Evolutionary conservation across 2,329 filamentous ascomycete genomes (phyloP).

Genomic region (Scopulariopsis brevicaulis): DNA sequence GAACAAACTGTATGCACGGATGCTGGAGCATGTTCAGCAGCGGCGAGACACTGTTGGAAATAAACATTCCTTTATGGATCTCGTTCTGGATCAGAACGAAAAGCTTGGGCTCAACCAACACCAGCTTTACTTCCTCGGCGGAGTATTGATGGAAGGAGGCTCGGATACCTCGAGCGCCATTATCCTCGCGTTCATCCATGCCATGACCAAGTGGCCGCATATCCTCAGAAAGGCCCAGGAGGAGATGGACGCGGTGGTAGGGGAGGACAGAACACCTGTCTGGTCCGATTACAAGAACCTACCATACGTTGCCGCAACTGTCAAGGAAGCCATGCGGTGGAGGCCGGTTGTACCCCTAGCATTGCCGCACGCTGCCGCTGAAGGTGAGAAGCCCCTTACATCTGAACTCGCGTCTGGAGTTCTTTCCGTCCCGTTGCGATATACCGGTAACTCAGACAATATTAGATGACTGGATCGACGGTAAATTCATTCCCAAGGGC

Average conservation of each 20-base stretch:
- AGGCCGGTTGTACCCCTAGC: conserved; percentile 20
- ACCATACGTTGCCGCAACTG: conserved; percentile 25
- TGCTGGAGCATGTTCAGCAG: conserved; percentile 18
- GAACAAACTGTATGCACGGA: conserved; percentile 25
- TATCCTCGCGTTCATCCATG: conserved; percentile 23
- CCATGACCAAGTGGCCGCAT: conserved; percentile 27
- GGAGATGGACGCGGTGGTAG: conserved; percentile 26
- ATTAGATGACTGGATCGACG: conserved; percentile 23
- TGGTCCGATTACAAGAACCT: conserved; percentile 24
- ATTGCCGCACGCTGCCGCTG: conserved; percentile 22
- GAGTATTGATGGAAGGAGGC: conserved; percentile 19
- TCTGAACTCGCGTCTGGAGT: background rate
- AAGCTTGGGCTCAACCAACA: conserved; percentile 17
- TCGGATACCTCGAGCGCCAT: conserved; percentile 22
- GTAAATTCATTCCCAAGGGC: conserved; percentile 25
- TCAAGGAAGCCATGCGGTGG: conserved; percentile 31
- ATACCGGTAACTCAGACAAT: conserved; percentile 3
- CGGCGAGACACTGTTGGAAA: conserved; percentile 15
- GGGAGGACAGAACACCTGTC: conserved; percentile 19
- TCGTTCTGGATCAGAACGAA: conserved; percentile 23
- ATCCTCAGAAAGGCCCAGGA: conserved; percentile 25
- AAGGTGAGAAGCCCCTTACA: conserved; percentile 1
- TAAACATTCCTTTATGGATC: conserved; percentile 23
- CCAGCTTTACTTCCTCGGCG: conserved; percentile 23
- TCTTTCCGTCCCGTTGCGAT: background rate